These are phyloP conservation scores for Mycena sp. DNA, from an alignment of 1,284 basidiomycete genomes.

Conservation along the genomic window DNA sequence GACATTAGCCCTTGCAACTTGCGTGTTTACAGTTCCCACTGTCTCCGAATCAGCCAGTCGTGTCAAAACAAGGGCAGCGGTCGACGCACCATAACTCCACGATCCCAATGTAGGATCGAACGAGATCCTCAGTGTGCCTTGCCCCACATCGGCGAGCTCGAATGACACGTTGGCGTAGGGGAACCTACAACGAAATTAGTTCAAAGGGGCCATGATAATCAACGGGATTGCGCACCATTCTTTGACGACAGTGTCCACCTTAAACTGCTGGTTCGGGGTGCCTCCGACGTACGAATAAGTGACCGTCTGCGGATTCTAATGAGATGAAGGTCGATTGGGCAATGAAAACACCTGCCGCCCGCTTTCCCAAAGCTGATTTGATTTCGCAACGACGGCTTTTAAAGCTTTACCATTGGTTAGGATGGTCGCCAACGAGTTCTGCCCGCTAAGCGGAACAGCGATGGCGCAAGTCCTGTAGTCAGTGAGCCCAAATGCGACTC, in stretches of 20 bases:
- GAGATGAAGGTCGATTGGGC: too few relatives aligned
- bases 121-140: slow-evolving; percentile 3
- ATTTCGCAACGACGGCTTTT: slow-evolving; percentile 2
- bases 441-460: slow-evolving; percentile 1
- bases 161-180: slow-evolving; percentile 16
- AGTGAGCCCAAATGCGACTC: too few relatives aligned
- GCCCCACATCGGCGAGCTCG: background rate
- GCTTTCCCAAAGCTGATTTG: slow-evolving; percentile 9
- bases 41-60: too few relatives aligned
- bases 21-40: slow-evolving; percentile 26
- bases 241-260: slow-evolving; percentile 3
- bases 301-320: background rate
- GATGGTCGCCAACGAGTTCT: slow-evolving; percentile 7
- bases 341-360: background rate
- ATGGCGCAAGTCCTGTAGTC: slow-evolving; percentile 9
- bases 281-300: slow-evolving; percentile 5
- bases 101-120: slow-evolving; percentile 1
- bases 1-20: slow-evolving; percentile 4
- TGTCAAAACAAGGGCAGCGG: too few relatives aligned
- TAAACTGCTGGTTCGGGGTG: slow-evolving; percentile 1
- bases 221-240: background rate
- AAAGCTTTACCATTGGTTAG: too few relatives aligned
- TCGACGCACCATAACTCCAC: slow-evolving; percentile 10
- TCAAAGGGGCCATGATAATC: too few relatives aligned
- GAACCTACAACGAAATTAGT: background rate